Evolutionary conservation across 2,329 filamentous ascomycete genomes (phyloP).

Genomic region (Diplodia seriata): DNA sequence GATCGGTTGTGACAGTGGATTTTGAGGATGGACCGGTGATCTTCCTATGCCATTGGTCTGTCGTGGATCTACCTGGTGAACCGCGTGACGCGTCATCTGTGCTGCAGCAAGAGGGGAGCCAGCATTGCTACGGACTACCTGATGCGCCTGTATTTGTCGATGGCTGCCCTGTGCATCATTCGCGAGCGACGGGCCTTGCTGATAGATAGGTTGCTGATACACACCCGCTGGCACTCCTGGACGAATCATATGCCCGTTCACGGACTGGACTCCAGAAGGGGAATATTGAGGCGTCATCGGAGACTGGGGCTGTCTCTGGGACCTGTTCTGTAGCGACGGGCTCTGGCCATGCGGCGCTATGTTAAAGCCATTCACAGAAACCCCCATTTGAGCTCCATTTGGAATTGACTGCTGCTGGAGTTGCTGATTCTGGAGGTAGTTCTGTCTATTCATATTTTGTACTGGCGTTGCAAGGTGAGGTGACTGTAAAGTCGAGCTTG

Average conservation of each 20-base stretch:
- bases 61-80: not conserved
- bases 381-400: not conserved
- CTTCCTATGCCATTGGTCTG: not conserved
- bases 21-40: not conserved
- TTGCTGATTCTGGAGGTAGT: not conserved
- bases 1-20: constrained; percentile 31
- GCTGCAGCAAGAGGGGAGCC: not conserved
- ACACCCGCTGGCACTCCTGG: constrained; percentile 1
- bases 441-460: not conserved
- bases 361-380: not conserved
- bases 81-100: not conserved
- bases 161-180: not conserved
- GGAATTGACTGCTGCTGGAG: not conserved
- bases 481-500: not conserved
- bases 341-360: not conserved
- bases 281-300: constrained; percentile 1
- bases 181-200: not conserved
- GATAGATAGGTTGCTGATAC: not conserved
- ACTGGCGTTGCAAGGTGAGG: not conserved
- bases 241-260: not conserved
- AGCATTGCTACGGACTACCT: constrained; percentile 16
- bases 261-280: not conserved
- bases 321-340: not conserved
- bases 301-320: not conserved
- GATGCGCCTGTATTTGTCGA: not conserved